Conservation (phyloP, 192 early-diverging fungal genomes). For the Gaertneriomyces semiglobifer region DNA sequence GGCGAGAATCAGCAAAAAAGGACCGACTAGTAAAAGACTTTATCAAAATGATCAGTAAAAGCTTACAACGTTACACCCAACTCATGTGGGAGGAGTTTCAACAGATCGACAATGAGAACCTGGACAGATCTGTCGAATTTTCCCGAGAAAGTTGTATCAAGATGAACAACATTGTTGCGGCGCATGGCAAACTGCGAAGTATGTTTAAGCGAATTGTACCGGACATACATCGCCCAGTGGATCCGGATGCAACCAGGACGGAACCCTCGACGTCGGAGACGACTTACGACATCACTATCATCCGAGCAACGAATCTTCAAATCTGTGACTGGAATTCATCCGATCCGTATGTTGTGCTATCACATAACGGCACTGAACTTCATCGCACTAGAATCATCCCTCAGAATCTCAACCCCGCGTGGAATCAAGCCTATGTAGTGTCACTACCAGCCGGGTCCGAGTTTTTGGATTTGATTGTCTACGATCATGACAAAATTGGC, state of each 20-base stretch:
- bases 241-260: conserved; percentile 19
- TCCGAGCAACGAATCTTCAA: conserved; percentile 36
- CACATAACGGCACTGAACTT: conserved; percentile 22
- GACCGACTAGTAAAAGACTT: conserved; percentile 63
- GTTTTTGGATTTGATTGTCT: conserved; percentile 39
- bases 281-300: conserved; percentile 34
- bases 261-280: conserved; percentile 21
- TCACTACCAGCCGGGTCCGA: conserved; percentile 17
- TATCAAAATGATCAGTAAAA: conserved; percentile 61
- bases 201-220: conserved; percentile 33
- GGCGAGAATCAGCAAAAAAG: conserved; percentile 56
- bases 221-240: conserved; percentile 11
- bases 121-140: conserved; percentile 19
- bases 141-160: conserved; percentile 41
- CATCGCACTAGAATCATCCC: conserved; percentile 27
- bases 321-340: conserved; percentile 34
- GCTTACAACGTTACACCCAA: conserved; percentile 57
- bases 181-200: conserved; percentile 32
- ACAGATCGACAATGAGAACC: conserved; percentile 15
- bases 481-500: conserved; percentile 36
- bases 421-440: conserved; percentile 36
- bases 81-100: conserved; percentile 41
- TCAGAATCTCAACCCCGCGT: conserved; percentile 45
- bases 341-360: conserved; percentile 42
- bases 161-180: conserved; percentile 50